Evolutionary conservation across 2,329 filamentous ascomycete genomes (phyloP).

Genomic region (Penicillium sp.): DNA sequence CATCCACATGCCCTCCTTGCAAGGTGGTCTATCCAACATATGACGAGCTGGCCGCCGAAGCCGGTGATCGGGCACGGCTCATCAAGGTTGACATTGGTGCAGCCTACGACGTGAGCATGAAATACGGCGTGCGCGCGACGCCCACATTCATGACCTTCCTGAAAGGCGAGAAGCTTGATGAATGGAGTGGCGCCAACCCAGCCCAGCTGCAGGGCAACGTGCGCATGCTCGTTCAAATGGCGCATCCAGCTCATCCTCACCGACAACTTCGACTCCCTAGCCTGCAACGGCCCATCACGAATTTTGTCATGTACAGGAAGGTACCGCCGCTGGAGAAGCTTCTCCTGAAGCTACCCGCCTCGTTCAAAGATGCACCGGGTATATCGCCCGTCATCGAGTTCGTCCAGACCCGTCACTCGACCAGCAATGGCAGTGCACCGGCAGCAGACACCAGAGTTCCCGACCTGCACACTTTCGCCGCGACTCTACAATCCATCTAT

Average conservation of each 20-base stretch:
- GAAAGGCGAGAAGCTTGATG: slow-evolving; percentile 69
- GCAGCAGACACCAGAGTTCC: slow-evolving; percentile 68
- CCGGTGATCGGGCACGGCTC: slow-evolving; percentile 64
- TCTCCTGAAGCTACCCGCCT: slow-evolving; percentile 68
- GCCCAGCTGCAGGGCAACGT: slow-evolving; percentile 68
- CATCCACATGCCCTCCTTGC: slow-evolving; percentile 80
- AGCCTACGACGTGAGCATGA: slow-evolving; percentile 61
- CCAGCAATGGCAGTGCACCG: slow-evolving; percentile 45
- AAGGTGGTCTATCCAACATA: slow-evolving; percentile 78
- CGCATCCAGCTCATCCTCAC: slow-evolving; percentile 73
- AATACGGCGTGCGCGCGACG: slow-evolving; percentile 69
- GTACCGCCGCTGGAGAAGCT: slow-evolving; percentile 80
- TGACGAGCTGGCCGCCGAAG: slow-evolving; percentile 72
- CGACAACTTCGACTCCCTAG: slow-evolving; percentile 66
- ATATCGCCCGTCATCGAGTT: slow-evolving; percentile 68
- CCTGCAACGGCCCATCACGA: slow-evolving; percentile 61
- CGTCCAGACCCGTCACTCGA: slow-evolving; percentile 56
- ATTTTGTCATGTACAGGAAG: slow-evolving; percentile 73
- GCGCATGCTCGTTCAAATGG: slow-evolving; percentile 70
- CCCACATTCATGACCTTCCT: slow-evolving; percentile 88
- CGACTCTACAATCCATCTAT: slow-evolving; percentile 58
- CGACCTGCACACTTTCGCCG: slow-evolving; percentile 63
- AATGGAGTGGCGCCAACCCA: slow-evolving; percentile 76
- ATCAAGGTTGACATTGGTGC: slow-evolving; percentile 79
- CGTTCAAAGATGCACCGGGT: slow-evolving; percentile 55